A percentile compares a stretch with the other conserved stretches of the same genome.
phyloP scores from a whole-genome alignment of 2,329 filamentous ascomycete species.

The Pseudogymnoascus sp. region DNA sequence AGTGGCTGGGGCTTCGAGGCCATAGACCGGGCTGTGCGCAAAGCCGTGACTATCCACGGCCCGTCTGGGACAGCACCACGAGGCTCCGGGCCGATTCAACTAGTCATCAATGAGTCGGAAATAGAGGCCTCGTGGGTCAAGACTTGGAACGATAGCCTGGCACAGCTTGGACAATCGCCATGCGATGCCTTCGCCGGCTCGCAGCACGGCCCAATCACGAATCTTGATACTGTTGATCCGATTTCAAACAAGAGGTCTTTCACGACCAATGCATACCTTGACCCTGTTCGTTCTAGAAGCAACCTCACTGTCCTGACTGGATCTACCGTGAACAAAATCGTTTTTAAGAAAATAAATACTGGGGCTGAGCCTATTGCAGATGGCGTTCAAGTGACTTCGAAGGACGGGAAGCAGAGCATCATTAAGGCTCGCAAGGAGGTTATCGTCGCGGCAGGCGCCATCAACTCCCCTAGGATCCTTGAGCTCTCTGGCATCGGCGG shows the following conservation, averaged over 20 bases:
- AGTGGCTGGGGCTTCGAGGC: conserved; percentile 31
- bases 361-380: conserved; percentile 8
- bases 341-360: conserved; percentile 1
- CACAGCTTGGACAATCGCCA: conserved; percentile 14
- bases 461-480: conserved; percentile 24
- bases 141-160: conserved; percentile 13
- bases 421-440: conserved; percentile 22
- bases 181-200: conserved; percentile 1
- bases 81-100: neutral
- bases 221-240: neutral
- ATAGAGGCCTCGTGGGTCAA: neutral
- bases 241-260: neutral
- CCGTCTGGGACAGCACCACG: conserved; percentile 1
- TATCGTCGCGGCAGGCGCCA: conserved; percentile 21
- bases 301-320: conserved; percentile 11
- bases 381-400: conserved; percentile 12
- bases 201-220: neutral
- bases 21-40: conserved; percentile 33
- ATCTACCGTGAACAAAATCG: conserved; percentile 11
- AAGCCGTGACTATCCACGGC: conserved; percentile 20
- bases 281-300: conserved; percentile 9
- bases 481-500: conserved; percentile 27
- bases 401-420: conserved; percentile 13
- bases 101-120: neutral
- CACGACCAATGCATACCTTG: conserved; percentile 9